Conservation (phyloP, 805 yeast species). For the Pichia kluyveri region DNA sequence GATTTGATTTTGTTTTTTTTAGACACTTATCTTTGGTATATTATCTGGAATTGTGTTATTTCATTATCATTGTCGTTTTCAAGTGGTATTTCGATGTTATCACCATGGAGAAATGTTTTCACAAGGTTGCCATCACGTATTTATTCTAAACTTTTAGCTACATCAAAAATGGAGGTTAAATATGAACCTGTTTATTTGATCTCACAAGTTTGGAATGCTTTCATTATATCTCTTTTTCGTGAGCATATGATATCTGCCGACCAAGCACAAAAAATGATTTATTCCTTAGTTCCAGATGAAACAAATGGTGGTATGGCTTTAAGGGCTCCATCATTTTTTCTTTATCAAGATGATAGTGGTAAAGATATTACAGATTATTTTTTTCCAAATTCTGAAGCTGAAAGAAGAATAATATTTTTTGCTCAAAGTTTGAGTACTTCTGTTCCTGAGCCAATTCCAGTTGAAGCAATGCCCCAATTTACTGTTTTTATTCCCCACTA, state of each 20-base stretch:
- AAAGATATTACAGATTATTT: conserved; percentile 32
- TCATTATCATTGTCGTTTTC: conserved; percentile 41
- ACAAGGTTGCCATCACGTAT: conserved; percentile 43
- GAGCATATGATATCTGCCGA: conserved; percentile 45
- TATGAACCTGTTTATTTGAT: conserved; percentile 31
- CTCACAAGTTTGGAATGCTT: conserved; percentile 47
- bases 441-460: conserved; percentile 39
- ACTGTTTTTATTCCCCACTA: conserved; percentile 46
- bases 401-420: conserved; percentile 42
- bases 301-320: conserved; percentile 29
- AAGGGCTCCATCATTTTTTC: conserved; percentile 37
- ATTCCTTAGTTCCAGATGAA: conserved; percentile 42
- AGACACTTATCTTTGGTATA: conserved; percentile 51
- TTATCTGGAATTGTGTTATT: conserved; percentile 44
- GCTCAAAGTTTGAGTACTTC: conserved; percentile 44
- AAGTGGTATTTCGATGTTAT: conserved; percentile 45
- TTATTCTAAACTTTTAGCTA: conserved; percentile 37
- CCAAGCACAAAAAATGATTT: conserved; percentile 30
- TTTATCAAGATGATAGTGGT: conserved; percentile 38
- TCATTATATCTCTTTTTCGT: conserved; percentile 43
- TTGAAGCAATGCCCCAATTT: conserved; percentile 39
- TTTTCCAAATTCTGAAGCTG: conserved; percentile 39
- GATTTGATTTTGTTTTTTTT: conserved; percentile 43
- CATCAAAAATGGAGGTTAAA: conserved; percentile 36
- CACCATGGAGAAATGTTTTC: conserved; percentile 52